Percentiles rank a stretch among this genome's conserved stretches.
Conservation (phyloP, 1,284 basidiomycete genomes). For the Omphalotus olearius region DNA sequence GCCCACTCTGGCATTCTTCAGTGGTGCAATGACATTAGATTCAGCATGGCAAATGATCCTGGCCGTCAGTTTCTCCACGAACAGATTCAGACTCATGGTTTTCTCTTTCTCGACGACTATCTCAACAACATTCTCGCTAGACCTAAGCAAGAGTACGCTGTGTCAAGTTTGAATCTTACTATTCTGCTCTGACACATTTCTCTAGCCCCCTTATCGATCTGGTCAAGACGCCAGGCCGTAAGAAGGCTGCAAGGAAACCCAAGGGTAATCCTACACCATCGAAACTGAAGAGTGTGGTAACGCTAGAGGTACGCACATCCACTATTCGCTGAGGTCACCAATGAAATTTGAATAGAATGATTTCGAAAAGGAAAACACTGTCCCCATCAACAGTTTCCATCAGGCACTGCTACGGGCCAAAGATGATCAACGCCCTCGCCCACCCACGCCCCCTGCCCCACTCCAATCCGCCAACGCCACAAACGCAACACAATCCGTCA, state of each 20-base stretch:
- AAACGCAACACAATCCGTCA: not conserved
- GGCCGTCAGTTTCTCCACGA: conserved; percentile 65
- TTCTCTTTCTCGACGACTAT: conserved; percentile 75
- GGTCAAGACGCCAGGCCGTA: conserved; percentile 79
- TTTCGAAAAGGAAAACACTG: conserved; percentile 35
- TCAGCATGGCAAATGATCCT: conserved; percentile 67
- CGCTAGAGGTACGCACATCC: conserved; percentile 40
- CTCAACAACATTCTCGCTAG: conserved; percentile 66
- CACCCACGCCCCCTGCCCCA: not conserved
- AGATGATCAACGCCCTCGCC: conserved; percentile 15
- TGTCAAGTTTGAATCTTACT: conserved; percentile 4
- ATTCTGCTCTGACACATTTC: not conserved
- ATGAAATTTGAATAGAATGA: conserved; percentile 24
- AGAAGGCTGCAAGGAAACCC: conserved; percentile 50
- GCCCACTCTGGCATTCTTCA: conserved; percentile 39
- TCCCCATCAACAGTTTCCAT: conserved; percentile 47
- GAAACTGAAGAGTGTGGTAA: conserved; percentile 39
- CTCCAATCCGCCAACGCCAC: not conserved
- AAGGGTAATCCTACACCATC: conserved; percentile 33
- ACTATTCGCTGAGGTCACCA: not conserved
- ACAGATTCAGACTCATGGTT: conserved; percentile 69
- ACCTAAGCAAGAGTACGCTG: conserved; percentile 56
- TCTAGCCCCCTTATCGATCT: conserved; percentile 68
- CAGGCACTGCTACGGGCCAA: conserved; percentile 42
- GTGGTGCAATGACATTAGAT: conserved; percentile 66